A percentile compares a stretch with the other conserved stretches of the same genome.
These are phyloP conservation scores for Pyrenochaeta sp. DNA, from an alignment of 2,329 filamentous ascomycete genomes.

Conservation along the genomic window DNA sequence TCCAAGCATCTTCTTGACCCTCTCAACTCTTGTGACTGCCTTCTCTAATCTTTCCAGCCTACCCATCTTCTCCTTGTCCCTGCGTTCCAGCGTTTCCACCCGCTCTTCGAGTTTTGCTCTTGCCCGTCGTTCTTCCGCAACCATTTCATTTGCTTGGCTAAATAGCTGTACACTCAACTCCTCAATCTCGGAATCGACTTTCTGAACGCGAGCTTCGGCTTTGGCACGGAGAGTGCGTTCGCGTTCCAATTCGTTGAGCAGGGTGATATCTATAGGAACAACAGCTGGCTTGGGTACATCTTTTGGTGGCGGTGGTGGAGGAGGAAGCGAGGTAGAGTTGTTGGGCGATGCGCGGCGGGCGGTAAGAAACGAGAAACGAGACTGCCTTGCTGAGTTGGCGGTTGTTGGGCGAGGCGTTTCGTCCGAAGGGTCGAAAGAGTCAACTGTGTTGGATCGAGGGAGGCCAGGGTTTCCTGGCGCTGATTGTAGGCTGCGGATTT, in stretches of 20 bases:
- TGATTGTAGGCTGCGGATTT: constrained; percentile 64
- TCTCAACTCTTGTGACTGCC: constrained; percentile 74
- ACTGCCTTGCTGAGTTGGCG: constrained; percentile 38
- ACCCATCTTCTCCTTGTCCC: constrained; percentile 73
- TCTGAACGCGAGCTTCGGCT: constrained; percentile 72
- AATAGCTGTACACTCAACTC: constrained; percentile 79
- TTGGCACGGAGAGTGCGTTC: constrained; percentile 72
- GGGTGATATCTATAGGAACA: constrained; percentile 49
- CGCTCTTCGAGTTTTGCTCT: constrained; percentile 75
- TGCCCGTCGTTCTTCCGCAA: constrained; percentile 75
- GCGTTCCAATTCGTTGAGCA: constrained; percentile 69
- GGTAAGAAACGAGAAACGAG: constrained; percentile 55
- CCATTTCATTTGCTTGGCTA: constrained; percentile 88
- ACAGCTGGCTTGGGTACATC: constrained; percentile 4
- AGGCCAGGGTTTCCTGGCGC: constrained; percentile 17
- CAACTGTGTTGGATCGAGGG: constrained; percentile 28
- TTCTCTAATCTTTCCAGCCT: constrained; percentile 75
- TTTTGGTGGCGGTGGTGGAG: constrained; percentile 17
- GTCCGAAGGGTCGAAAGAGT: constrained; percentile 29
- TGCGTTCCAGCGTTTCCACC: constrained; percentile 70
- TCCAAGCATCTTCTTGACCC: constrained; percentile 68
- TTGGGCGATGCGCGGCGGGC: constrained; percentile 46
- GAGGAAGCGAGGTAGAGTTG: constrained; percentile 43
- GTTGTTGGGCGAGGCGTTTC: constrained; percentile 39
- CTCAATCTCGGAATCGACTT: constrained; percentile 76